Percentiles rank a stretch among this genome's conserved stretches.
phyloP scores from a whole-genome alignment of 306 rosid species.

The Canavalia gladiata region DNA sequence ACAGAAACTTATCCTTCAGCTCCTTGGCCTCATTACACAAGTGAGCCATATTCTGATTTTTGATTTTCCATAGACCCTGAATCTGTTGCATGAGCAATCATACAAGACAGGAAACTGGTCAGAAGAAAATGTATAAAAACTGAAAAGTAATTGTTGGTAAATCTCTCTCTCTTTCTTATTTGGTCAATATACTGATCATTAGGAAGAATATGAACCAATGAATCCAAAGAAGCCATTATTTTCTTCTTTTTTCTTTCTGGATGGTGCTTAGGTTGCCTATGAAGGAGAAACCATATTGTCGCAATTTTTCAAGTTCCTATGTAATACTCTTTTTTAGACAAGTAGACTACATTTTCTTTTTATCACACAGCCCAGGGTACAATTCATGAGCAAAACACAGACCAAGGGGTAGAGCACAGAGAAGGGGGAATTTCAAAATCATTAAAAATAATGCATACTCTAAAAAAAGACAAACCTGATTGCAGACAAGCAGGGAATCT shows the following conservation, averaged over 20 bases:
- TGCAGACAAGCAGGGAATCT: slow-evolving; percentile 86
- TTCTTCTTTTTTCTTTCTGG: background rate
- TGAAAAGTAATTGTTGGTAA: background rate
- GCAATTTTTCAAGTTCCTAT: background rate
- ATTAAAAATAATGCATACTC: background rate
- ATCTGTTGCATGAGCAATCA: slow-evolving; percentile 58
- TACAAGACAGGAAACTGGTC: slow-evolving; percentile 3
- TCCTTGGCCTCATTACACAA: slow-evolving; percentile 72
- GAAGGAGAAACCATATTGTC: slow-evolving; percentile 6
- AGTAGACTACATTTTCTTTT: background rate
- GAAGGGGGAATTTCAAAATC: background rate
- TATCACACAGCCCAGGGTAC: slow-evolving; percentile 5
- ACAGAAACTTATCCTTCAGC: slow-evolving; percentile 63
- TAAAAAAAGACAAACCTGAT: slow-evolving; percentile 74
- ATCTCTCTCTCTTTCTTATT: background rate
- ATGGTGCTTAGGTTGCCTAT: background rate
- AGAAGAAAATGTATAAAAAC: slow-evolving; percentile 19
- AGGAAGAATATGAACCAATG: background rate
- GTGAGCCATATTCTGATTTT: slow-evolving; percentile 68
- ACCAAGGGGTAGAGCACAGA: background rate
- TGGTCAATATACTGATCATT: slow-evolving; percentile 6
- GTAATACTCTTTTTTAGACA: background rate
- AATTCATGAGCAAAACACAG: background rate
- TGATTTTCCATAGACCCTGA: slow-evolving; percentile 77
- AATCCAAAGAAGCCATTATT: background rate